Conservation (phyloP, 768 basidiomycete genomes). For the Boletus pseudopeckii region DNA sequence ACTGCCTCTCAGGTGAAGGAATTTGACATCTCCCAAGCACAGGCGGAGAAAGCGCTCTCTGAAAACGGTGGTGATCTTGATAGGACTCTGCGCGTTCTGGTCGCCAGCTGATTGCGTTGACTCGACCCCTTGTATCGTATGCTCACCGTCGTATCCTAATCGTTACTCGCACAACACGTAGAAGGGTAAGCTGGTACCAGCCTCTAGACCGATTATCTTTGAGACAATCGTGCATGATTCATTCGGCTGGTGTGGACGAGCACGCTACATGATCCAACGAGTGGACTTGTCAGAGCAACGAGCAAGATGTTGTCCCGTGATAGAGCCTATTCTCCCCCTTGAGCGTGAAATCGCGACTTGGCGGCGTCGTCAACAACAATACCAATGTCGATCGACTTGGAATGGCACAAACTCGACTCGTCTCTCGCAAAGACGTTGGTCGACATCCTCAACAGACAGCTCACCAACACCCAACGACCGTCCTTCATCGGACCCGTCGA, state of each 20-base stretch:
- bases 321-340: not conserved
- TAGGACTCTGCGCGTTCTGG: constrained; percentile 26
- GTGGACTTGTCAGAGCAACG: not conserved
- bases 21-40: constrained; percentile 26
- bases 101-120: constrained; percentile 17
- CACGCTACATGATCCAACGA: not conserved
- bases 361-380: not conserved
- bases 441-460: constrained; percentile 73
- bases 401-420: constrained; percentile 82
- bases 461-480: constrained; percentile 68
- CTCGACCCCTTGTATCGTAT: not conserved
- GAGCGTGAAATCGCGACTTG: not conserved
- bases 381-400: constrained; percentile 89
- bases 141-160: constrained; percentile 5
- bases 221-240: not conserved
- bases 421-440: constrained; percentile 68
- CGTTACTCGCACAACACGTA: not conserved
- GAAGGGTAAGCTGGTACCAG: not conserved
- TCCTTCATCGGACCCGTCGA: constrained; percentile 93
- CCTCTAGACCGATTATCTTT: not conserved
- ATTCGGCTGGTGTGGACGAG: not conserved
- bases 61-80: constrained; percentile 31
- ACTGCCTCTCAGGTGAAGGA: constrained; percentile 25
- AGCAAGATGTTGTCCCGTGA: not conserved
- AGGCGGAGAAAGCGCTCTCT: constrained; percentile 30